A percentile compares a stretch with the other conserved stretches of the same genome.
Conservation (phyloP, 2,329 filamentous ascomycete species). For the Drechslerella stenobrocha region DNA sequence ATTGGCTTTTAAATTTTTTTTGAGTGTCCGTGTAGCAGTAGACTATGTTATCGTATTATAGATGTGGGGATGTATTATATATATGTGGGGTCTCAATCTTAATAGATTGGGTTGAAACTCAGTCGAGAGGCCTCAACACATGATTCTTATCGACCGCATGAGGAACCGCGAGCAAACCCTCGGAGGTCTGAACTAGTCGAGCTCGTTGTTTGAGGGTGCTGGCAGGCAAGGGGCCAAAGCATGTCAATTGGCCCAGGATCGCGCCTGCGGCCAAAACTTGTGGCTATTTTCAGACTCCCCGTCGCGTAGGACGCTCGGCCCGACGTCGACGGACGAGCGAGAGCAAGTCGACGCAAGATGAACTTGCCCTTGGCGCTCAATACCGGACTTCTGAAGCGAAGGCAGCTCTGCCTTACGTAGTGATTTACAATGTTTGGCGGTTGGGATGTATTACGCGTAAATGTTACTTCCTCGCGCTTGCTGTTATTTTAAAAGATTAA, state of each 20-base stretch:
- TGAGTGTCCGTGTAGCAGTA: too few species aligned
- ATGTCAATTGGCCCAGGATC: conserved; percentile 15
- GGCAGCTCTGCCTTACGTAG: conserved; percentile 29
- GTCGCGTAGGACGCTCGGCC: not conserved
- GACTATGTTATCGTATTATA: not conserved
- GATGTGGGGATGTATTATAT: not conserved
- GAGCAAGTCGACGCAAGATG: too few species aligned
- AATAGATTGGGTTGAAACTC: conserved; percentile 25
- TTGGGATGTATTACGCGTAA: not conserved
- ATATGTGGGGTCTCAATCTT: conserved; percentile 21
- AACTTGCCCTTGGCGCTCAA: conserved; percentile 37
- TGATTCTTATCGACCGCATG: conserved; percentile 13
- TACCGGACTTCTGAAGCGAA: not conserved
- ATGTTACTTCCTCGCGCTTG: not conserved
- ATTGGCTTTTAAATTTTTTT: too few species aligned
- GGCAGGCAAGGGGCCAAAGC: not conserved
- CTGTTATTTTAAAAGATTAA: not conserved
- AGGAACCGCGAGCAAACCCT: not conserved
- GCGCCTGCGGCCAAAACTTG: conserved; percentile 9
- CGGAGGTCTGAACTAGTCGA: not conserved
- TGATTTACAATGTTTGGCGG: conserved; percentile 20
- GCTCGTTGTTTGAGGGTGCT: not conserved
- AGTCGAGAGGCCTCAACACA: conserved; percentile 22
- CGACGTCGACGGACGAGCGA: too few species aligned
- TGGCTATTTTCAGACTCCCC: conserved; percentile 43